Base-by-base conservation (phyloP, 225 moss, liverwort and hornwort genomes). In the Thuidium tamariscinum region DNA sequence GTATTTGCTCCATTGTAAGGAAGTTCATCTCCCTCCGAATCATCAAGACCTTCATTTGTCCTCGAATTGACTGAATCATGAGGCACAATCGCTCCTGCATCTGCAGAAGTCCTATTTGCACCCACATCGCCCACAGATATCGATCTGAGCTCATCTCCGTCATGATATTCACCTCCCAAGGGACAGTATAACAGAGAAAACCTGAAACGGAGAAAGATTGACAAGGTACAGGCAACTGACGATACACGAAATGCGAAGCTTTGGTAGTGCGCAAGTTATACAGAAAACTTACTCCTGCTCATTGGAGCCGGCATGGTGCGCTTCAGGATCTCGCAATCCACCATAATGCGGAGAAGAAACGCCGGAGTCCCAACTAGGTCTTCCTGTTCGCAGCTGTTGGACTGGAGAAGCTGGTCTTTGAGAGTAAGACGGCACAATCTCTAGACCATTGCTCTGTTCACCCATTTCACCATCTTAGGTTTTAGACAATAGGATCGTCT, bases 401-500 rank as follows among this genome's bases (percentile, higher is more conserved):
- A 82, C 91, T 76, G 96, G 95, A 87, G 97, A 96, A 55, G 95
- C 89, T 77, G 99, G 95, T 87, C 97, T 95, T 85, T 91, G 91
- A 37, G 89, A 85, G 81, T 89, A 94, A 46, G 91, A 90, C 57
- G 99, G 97, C 62, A 99, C 99, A 88, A 99, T 97, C 91, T 99
- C 99, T 79, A 99, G 83, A 72, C 99, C 99, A 88, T 95, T 93
- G 78, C 94, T 93, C 97, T 98, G 93, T 79, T 86, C 84, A 91
- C 41, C 72, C 78, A 90, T 26, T 54, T 89, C 68, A 65, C 80
- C 77, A 89, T 77, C 34, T 71, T 82, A 63, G 71, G 55, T 49
- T 56, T 56, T 32, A 57, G 51, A 77, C 42, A 42, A 87, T 74
- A 60, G 22, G 46, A 87, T 77, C 60, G 41, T 69, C 81, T 63